phyloP scores from a whole-genome alignment of 2,329 filamentous ascomycete species.

The Esteya vermicola region DNA sequence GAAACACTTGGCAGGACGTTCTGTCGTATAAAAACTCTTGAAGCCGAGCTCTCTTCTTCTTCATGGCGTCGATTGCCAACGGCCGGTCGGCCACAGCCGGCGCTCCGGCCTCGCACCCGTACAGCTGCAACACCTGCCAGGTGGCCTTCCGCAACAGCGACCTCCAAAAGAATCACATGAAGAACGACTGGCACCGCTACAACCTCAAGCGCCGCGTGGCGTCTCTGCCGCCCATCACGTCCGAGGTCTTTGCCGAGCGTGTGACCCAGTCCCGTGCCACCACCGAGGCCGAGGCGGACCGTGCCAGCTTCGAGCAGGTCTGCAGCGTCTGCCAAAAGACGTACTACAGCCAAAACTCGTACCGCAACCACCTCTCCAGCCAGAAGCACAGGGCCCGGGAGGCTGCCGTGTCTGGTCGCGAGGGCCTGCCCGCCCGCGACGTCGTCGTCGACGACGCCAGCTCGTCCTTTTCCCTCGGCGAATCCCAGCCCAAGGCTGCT shows the following conservation, averaged over 20 bases:
- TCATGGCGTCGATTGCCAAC: conserved; percentile 35
- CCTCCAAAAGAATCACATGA: conserved; percentile 90
- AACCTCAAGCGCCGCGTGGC: conserved; percentile 93
- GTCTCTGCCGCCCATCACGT: conserved; percentile 76
- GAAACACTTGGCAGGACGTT: no score
- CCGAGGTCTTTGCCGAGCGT: conserved; percentile 90
- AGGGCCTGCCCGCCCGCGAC: conserved; percentile 15
- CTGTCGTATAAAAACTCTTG: no score
- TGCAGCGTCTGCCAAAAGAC: conserved; percentile 79
- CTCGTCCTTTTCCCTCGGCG: conserved; percentile 81
- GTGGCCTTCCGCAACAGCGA: conserved; percentile 93
- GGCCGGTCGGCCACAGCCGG: conserved; percentile 18
- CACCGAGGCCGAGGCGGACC: conserved; percentile 71
- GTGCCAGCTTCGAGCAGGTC: conserved; percentile 72
- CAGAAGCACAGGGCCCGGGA: conserved; percentile 72
- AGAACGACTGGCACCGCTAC: conserved; percentile 97
- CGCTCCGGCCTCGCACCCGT: conserved; percentile 54
- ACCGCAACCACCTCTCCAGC: conserved; percentile 80
- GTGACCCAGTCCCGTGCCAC: conserved; percentile 81
- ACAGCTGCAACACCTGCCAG: conserved; percentile 96
- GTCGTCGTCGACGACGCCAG: conserved; percentile 55
- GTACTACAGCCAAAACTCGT: conserved; percentile 95
- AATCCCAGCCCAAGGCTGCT: conserved; percentile 43
- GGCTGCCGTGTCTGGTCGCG: conserved; percentile 26
- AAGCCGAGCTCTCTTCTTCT: no score